Percentiles rank a stretch among this genome's conserved stretches.
Conservation (phyloP, 495 filamentous ascomycete species). For the Cercophora samala region DNA sequence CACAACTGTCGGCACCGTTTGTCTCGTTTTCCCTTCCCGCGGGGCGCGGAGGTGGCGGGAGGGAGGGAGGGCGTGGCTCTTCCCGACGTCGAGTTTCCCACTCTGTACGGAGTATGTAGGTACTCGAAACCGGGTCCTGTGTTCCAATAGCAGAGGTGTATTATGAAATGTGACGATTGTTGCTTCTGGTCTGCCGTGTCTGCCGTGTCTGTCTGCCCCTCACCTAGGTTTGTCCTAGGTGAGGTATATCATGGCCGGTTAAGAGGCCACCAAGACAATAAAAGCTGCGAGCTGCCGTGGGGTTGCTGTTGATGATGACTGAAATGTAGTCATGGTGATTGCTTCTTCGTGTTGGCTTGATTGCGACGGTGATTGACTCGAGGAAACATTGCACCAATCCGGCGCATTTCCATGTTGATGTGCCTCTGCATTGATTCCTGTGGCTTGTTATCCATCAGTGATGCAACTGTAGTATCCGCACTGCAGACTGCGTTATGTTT, state of each 20-base stretch:
- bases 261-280: constrained; percentile 2
- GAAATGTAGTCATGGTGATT: constrained; percentile 15
- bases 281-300: constrained; percentile 11
- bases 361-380: constrained; percentile 14
- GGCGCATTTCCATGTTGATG: constrained; percentile 9
- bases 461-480: constrained; percentile 12
- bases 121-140: constrained; percentile 22
- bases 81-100: constrained; percentile 2
- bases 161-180: constrained; percentile 17
- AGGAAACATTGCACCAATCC: constrained; percentile 20
- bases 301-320: too few species aligned
- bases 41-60: constrained; percentile 1
- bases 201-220: constrained; percentile 9
- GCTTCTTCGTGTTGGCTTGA: constrained; percentile 5
- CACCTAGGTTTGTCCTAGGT: not conserved
- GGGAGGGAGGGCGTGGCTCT: constrained; percentile 2
- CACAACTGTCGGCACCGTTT: not conserved
- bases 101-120: too few species aligned
- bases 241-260: not conserved
- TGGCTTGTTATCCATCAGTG: constrained; percentile 11
- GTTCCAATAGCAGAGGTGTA: constrained; percentile 19
- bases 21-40: constrained; percentile 3
- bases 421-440: not conserved
- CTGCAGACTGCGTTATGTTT: constrained; percentile 3
- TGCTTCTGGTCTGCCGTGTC: too few species aligned